Base-by-base conservation (phyloP, 176 grass and related monocot genomes). In the Stipa capillata region DNA sequence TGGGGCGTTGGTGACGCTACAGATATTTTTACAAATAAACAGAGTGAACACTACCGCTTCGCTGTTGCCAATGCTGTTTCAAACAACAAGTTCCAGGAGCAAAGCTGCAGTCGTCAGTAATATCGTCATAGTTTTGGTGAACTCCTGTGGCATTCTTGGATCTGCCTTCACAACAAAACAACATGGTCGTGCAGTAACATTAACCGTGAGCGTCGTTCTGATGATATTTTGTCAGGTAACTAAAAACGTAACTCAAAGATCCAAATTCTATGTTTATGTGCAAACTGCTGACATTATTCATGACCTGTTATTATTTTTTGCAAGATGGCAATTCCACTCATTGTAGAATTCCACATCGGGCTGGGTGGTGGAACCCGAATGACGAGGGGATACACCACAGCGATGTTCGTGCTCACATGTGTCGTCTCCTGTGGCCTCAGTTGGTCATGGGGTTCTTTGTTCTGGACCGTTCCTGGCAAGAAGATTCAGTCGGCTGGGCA, bases 401-500 rank as follows among this genome's bases (percentile, higher is more conserved):
- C 81, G 0, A 84, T 79, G 76, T 88, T 88, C 28, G 27, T 21
- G 43, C 76, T 88, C 60, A 80, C 86, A 2, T 88, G 86, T 55
- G 61, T 75, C 0, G 75, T 88, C 16, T 84, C 86, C 41, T 51
- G 52, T 4, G 86, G 81, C 20, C 51, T 88, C 33, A 88, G 86
- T n/a, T 88, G 86, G 81, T 88, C 86, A 16, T 88, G 86, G 86
- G 86, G 86, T 11, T 84, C 81, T 4, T 44, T 88, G 69, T 80
- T 84, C 81, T 84, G 81, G 52, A 37, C 34, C 20, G 2, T 69
- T 27, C 61, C 59, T 37, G 33, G 69, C 0, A 75, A 41, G 69
- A 84, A 89, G 76, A 18, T 29, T 42, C 69, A 53, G 8, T 75
- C 87, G 1, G 69, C 52, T 1, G 69, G 87, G 55, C 76, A 84